Evolutionary conservation across 176 grass and related monocot genomes (phyloP).

Genomic region (Rhynchospora breviuscula): DNA sequence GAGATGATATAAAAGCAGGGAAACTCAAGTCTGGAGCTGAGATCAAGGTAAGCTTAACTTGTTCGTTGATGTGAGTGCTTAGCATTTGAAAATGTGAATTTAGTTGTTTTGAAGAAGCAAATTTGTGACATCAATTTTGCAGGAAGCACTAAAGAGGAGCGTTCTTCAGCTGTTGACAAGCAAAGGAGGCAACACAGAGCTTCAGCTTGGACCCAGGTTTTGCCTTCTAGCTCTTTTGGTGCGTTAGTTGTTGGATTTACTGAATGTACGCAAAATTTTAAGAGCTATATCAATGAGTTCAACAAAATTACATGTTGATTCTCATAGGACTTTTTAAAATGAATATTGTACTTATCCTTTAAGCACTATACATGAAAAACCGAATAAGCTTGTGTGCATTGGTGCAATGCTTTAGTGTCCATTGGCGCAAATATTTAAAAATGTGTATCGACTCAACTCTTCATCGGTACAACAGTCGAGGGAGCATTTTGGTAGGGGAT

Average conservation of each 20-base stretch:
- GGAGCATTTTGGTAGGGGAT: too few species aligned
- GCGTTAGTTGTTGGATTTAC: not conserved
- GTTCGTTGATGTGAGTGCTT: not conserved
- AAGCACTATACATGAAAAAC: too few species aligned
- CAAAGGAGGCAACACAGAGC: slow-evolving; percentile 76
- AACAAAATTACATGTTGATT: not conserved
- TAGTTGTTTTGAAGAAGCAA: not conserved
- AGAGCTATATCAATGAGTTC: not conserved
- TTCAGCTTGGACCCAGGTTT: slow-evolving; percentile 88
- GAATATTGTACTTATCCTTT: too few species aligned
- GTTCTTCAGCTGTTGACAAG: slow-evolving; percentile 65
- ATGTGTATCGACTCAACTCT: too few species aligned
- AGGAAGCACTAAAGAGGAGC: slow-evolving; percentile 70
- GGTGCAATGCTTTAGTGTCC: too few species aligned
- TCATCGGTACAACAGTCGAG: too few species aligned
- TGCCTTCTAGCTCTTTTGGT: slow-evolving; percentile 9
- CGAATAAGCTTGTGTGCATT: too few species aligned
- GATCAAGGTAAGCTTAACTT: slow-evolving; percentile 59
- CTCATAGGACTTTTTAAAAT: not conserved
- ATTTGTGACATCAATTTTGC: not conserved
- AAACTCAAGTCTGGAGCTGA: slow-evolving; percentile 92
- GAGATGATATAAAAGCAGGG: slow-evolving; percentile 77
- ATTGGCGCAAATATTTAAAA: too few species aligned
- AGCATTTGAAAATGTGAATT: not conserved
- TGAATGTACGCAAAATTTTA: not conserved